Percentiles rank a stretch among this genome's conserved stretches.
These are phyloP conservation scores for Setomelanomma holmii DNA, from an alignment of 2,329 filamentous ascomycete genomes.

Conservation along the genomic window DNA sequence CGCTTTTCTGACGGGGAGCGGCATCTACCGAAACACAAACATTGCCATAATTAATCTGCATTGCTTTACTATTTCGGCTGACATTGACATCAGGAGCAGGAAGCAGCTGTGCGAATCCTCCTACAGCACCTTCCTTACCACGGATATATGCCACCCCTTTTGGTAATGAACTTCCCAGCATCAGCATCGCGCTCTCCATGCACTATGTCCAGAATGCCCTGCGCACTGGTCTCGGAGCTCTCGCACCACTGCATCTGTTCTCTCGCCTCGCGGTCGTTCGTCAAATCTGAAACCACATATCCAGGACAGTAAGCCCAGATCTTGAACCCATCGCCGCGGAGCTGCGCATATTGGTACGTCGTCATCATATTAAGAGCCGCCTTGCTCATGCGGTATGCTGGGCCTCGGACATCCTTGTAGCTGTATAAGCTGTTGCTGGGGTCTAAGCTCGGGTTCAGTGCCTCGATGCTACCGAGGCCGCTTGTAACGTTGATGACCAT, in stretches of 20 bases:
- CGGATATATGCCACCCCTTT: slow-evolving; percentile 22
- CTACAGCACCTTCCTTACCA: slow-evolving; percentile 25
- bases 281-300: slow-evolving; percentile 38
- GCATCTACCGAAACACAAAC: too few relatives aligned
- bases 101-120: too few relatives aligned
- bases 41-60: too few relatives aligned
- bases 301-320: slow-evolving; percentile 42
- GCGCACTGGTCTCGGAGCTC: slow-evolving; percentile 41
- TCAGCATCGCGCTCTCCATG: slow-evolving; percentile 40
- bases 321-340: slow-evolving; percentile 31
- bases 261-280: slow-evolving; percentile 24
- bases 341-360: slow-evolving; percentile 49
- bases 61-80: too few relatives aligned
- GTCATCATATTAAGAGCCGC: slow-evolving; percentile 47
- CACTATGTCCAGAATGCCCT: slow-evolving; percentile 40
- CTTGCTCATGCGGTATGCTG: slow-evolving; percentile 46
- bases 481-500: slow-evolving; percentile 48
- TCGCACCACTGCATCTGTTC: slow-evolving; percentile 23
- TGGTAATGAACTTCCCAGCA: slow-evolving; percentile 31
- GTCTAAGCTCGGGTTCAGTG: slow-evolving; percentile 9
- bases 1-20: too few relatives aligned
- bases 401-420: slow-evolving; percentile 4
- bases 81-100: too few relatives aligned
- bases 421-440: background rate
- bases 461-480: slow-evolving; percentile 39